Base-by-base conservation (phyloP, 1,139 yeast genomes). In the Debaryomyces fabryi region DNA sequence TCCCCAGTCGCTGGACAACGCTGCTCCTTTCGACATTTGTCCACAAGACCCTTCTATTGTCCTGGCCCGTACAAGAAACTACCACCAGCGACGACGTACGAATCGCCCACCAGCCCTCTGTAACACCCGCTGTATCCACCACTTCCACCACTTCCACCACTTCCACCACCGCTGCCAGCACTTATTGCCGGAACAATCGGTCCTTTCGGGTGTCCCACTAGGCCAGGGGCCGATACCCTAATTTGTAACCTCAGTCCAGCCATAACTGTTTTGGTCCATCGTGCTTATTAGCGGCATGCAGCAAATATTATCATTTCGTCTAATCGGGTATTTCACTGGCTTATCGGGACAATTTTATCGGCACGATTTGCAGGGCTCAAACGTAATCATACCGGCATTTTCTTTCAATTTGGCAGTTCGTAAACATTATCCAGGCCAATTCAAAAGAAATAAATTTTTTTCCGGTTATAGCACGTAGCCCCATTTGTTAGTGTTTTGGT, bases 401-500 rank as follows among this genome's bases (percentile, higher is more conserved):
- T 9, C 15, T 18, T 39, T 40, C 34, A 12, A 29, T 30, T 23
- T 21, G 43, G 43, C 27, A 40, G 36, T 30, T 30, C 36, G 33
- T 40, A 40, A 40, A 40, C 43, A 40, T 29, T 27, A 40, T 29
- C 27, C 30, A 24, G 24, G 30, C 18, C 30, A 23, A 35, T 37
- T 13, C 29, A 30, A 30, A 30, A 40, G 43, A 30, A 40, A 40
- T 30, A 40, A 40, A 40, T 40, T 40, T 40, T 39, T 20, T 32
- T 30, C 12, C 30, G 35, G 43, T 20, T 13, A 7, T 6, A 8
- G 7, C 43, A 40, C 43, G 30, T 10, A 24, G 6, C 43, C 29
- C 21, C 25, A 30, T 40, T 40, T 40, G 43, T 40, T 40, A 40
- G 43, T 40, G 43, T 40, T 40, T 40, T 40, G 43, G 37, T 40